Conservation (phyloP, 768 basidiomycete species). For the Leccinum variicolor region DNA sequence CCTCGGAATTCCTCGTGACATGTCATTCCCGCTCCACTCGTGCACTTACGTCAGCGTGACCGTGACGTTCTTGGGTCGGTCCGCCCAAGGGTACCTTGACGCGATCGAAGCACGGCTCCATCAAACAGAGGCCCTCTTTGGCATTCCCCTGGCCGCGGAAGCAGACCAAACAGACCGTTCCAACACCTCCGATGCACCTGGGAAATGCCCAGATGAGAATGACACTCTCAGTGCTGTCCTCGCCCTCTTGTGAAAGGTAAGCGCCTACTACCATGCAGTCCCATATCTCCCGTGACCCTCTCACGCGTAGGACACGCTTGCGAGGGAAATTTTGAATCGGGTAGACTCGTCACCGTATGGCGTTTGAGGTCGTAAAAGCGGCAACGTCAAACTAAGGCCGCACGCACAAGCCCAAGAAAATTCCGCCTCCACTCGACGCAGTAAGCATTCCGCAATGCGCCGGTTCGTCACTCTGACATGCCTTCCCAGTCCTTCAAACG, state of each 20-base stretch:
- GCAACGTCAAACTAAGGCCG: conserved; percentile 29
- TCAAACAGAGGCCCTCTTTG: conserved; percentile 88
- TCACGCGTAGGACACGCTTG: conserved; percentile 62
- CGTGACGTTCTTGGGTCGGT: conserved; percentile 74
- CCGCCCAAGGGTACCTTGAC: conserved; percentile 95
- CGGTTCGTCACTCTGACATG: not conserved
- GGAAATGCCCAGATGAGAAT: conserved; percentile 12
- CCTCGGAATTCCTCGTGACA: too few species aligned
- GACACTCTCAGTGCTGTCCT: conserved; percentile 36
- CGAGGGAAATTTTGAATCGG: conserved; percentile 74
- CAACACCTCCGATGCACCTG: conserved; percentile 33
- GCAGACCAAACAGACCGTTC: conserved; percentile 20
- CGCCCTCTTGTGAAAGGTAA: conserved; percentile 49
- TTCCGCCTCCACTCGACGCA: conserved; percentile 51
- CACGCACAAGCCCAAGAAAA: conserved; percentile 20
- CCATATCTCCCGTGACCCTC: not conserved
- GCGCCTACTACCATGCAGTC: conserved; percentile 6
- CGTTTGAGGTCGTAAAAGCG: conserved; percentile 59
- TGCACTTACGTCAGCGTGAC: conserved; percentile 47
- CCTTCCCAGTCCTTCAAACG: conserved; percentile 63
- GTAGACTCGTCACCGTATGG: conserved; percentile 84
- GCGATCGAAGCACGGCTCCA: conserved; percentile 90
- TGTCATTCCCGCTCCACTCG: not conserved
- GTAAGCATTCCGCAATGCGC: conserved; percentile 38
- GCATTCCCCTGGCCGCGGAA: conserved; percentile 62